phyloP scores from a whole-genome alignment of 495 filamentous ascomycete genomes.

The Pseudevernia furfuracea region DNA sequence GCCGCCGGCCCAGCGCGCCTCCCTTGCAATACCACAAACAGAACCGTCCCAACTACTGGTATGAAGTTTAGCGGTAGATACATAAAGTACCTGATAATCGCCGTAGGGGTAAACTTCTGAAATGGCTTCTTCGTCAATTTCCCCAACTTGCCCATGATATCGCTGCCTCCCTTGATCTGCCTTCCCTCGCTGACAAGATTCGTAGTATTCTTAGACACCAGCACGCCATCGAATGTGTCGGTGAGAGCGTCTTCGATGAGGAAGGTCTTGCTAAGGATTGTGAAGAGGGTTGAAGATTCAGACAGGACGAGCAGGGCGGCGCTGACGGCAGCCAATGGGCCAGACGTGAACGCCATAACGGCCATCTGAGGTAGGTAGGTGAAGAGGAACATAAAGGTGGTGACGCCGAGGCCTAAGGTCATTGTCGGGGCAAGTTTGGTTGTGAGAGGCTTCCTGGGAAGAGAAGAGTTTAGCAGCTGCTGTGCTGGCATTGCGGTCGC shows the following conservation, averaged over 20 bases:
- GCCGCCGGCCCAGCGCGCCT: conserved; percentile 43
- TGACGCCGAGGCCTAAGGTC: conserved; percentile 62
- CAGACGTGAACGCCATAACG: conserved; percentile 67
- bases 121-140: conserved; percentile 66
- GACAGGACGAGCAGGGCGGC: conserved; percentile 70
- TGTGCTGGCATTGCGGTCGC: not conserved
- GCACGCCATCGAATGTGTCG: conserved; percentile 85
- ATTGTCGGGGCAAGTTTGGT: conserved; percentile 61
- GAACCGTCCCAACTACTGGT: conserved; percentile 73
- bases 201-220: conserved; percentile 49
- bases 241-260: conserved; percentile 71
- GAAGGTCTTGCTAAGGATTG: conserved; percentile 63
- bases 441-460: conserved; percentile 50
- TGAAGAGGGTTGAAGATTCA: conserved; percentile 74
- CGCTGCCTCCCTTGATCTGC: conserved; percentile 50
- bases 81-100: conserved; percentile 60
- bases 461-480: conserved; percentile 20
- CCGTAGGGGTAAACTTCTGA: conserved; percentile 53
- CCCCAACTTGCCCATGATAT: conserved; percentile 63
- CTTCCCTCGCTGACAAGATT: conserved; percentile 62
- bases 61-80: conserved; percentile 91
- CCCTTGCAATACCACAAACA: conserved; percentile 74
- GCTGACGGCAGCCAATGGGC: conserved; percentile 72
- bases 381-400: conserved; percentile 74
- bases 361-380: conserved; percentile 87